These are phyloP conservation scores for Sporothrix inflata DNA, from an alignment of 2,329 filamentous ascomycete genomes.

Conservation along the genomic window DNA sequence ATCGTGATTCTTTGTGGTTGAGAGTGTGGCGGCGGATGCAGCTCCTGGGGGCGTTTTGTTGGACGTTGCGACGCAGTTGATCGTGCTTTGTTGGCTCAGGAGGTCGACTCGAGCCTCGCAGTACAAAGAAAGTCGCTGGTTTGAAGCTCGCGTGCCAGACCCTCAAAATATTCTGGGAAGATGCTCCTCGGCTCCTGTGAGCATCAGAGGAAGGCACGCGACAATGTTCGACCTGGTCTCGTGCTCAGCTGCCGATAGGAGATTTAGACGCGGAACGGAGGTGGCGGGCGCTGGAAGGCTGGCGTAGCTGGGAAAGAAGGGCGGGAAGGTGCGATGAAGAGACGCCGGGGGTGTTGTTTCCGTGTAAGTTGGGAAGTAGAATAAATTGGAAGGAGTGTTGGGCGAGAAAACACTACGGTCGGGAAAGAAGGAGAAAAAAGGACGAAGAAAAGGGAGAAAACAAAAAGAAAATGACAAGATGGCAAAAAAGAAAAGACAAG, in stretches of 20 bases:
- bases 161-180: background rate
- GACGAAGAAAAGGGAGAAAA: background rate
- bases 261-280: background rate
- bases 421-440: background rate
- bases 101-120: background rate
- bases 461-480: background rate
- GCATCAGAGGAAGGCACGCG: conserved; percentile 2
- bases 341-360: background rate
- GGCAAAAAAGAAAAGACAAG: background rate
- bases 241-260: conserved; percentile 24
- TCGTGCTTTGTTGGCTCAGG: background rate
- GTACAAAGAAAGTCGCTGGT: background rate
- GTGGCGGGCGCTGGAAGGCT: background rate
- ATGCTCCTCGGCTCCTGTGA: no score
- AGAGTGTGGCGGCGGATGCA: background rate
- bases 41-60: background rate
- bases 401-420: background rate
- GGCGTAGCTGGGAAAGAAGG: background rate
- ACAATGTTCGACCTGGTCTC: conserved; percentile 9
- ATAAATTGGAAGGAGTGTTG: conserved; percentile 6
- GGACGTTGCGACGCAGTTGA: background rate
- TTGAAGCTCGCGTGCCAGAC: background rate
- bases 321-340: conserved; percentile 21
- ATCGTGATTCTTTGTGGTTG: background rate
- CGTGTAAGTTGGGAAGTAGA: conserved; percentile 18